Conservation (phyloP, 345 rosid species). For the Heritiera fomes region DNA sequence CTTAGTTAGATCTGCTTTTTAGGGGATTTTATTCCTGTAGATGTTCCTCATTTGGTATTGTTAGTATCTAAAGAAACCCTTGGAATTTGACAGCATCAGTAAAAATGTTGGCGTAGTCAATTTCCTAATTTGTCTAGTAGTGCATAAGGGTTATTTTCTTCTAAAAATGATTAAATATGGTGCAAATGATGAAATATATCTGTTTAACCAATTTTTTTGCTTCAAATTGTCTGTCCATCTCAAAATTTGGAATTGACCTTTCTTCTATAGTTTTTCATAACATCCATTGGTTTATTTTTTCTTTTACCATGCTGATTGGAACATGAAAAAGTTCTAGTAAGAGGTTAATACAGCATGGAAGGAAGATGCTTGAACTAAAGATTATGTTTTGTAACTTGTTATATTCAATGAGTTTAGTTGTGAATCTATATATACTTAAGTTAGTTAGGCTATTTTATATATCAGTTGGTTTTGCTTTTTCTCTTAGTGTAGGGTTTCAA, state of each 20-base stretch:
- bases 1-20: constrained; percentile 18
- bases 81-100: constrained; percentile 18
- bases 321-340: not conserved
- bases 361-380: not conserved
- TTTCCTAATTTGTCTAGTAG: not conserved
- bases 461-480: not conserved
- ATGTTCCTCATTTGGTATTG: constrained; percentile 1
- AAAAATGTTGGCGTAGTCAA: constrained; percentile 6
- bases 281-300: not conserved
- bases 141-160: not conserved
- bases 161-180: not conserved
- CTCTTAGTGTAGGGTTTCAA: not conserved
- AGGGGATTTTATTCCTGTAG: not conserved
- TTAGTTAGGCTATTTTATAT: not conserved
- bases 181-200: not conserved
- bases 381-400: not conserved
- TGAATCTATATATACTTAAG: not conserved
- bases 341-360: not conserved
- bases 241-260: not conserved
- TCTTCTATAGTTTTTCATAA: not conserved
- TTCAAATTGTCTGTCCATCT: constrained; percentile 7
- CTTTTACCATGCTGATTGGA: not conserved
- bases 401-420: constrained; percentile 4
- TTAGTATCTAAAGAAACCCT: constrained; percentile 11
- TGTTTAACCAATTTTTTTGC: not conserved